Conservation (phyloP, 352 stramenopile species). For the Phytophthora idaei region DNA sequence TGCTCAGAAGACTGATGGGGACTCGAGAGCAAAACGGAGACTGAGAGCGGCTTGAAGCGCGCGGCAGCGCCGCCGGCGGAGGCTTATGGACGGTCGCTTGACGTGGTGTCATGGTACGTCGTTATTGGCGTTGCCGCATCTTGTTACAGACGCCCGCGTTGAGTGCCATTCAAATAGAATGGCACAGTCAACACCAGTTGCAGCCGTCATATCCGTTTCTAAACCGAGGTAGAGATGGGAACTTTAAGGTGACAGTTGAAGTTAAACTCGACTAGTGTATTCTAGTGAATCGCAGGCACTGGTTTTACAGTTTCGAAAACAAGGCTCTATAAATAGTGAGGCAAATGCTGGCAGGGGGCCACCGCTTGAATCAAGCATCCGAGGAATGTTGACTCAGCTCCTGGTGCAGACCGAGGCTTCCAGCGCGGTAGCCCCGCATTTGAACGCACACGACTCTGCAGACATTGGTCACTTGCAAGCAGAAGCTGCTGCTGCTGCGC, state of each 20-base stretch:
- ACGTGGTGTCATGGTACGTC: neutral
- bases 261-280: slow-evolving; percentile 22
- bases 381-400: slow-evolving; percentile 7
- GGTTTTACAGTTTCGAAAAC: slow-evolving; percentile 6
- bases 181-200: neutral
- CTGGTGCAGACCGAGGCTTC: neutral
- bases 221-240: slow-evolving; percentile 3
- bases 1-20: slow-evolving; percentile 10
- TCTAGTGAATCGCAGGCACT: slow-evolving; percentile 22
- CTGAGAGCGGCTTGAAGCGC: slow-evolving; percentile 11
- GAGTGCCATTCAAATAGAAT: slow-evolving; percentile 2
- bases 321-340: slow-evolving; percentile 17
- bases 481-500: neutral
- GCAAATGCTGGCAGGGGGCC: neutral
- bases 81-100: neutral
- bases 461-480: neutral
- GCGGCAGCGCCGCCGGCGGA: neutral
- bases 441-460: neutral
- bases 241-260: slow-evolving; percentile 34
- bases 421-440: neutral
- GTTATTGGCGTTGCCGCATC: neutral
- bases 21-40: slow-evolving; percentile 25
- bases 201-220: neutral
- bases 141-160: neutral
- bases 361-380: neutral